Base-by-base conservation (phyloP, 2,329 filamentous ascomycete genomes). In the Cercospora sp. region DNA sequence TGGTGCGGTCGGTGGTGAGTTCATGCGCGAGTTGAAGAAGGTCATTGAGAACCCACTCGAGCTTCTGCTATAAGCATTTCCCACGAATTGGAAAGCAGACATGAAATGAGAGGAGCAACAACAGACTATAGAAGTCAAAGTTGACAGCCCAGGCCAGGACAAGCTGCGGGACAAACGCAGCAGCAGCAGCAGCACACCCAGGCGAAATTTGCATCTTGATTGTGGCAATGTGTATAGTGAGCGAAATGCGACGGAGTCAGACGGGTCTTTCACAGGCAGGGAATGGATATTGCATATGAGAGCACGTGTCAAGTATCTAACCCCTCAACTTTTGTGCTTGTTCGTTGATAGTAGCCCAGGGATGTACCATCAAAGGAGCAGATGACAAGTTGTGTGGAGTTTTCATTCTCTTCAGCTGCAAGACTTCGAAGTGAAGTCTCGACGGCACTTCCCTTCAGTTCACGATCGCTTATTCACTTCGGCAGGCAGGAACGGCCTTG, bases 21-120 rank as follows among this genome's bases (percentile, higher is more conserved):
- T 94, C 89, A 93, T 99, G 82, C 89, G 88, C 81, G 95, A 96
- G 85, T 85, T 99, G 81, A 99, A 99, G 91, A 94, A 94, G 87
- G 92, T 93, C 63, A 85, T 99, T 69, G 95, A 99, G 89, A 97
- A 97, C 87, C 95, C 95, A 74, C 87, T 99, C 75, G 92, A 96
- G 85, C 87, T 99, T 75, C 86, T 99, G 81, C 87, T 99, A 82
- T 99, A 90, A 74, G 61, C 39, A 57, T 36, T 10, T 30, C 3
- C 55, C 28, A 58, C 16, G 55, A 5, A 31, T 31, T 5, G 28
- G 31, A 66, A 51, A 45, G 45, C 57, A 48, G 55, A 23, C 18
- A 36, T 59, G 55, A 33, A n/a, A 57, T 63, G 55, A 59, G 16
- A 36, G 31, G 55, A 59, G 55, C 30, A 36, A 13, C 64, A 55